Evolutionary conservation across 768 basidiomycete species (phyloP).

Genomic region (Naganishia vishniacii): DNA sequence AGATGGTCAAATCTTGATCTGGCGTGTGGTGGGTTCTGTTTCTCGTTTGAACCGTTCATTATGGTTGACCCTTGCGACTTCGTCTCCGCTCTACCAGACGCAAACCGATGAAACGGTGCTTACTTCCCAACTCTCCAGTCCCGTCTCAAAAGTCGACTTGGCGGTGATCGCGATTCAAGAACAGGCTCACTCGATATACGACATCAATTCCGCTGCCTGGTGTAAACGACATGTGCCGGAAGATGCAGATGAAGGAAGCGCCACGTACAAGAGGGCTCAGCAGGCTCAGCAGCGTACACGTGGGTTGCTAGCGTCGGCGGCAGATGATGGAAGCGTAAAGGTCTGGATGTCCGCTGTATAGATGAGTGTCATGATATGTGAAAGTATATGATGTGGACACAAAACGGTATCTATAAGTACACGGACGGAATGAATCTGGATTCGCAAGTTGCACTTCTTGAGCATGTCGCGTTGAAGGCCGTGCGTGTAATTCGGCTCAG

Average conservation of each 20-base stretch:
- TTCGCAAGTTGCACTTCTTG: no score
- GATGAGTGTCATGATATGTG: neutral
- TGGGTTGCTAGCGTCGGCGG: constrained; percentile 69
- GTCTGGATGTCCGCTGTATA: constrained; percentile 58
- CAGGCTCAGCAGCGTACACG: constrained; percentile 52
- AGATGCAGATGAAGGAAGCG: constrained; percentile 14
- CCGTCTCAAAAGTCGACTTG: neutral
- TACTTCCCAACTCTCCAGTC: constrained; percentile 3
- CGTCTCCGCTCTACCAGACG: neutral
- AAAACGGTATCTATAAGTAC: no score
- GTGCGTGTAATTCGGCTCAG: no score
- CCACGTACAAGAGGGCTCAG: neutral
- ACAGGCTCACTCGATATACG: constrained; percentile 72
- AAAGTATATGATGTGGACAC: no score
- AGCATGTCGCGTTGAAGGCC: no score
- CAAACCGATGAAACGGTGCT: constrained; percentile 20
- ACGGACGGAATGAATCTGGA: no score
- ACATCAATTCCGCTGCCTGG: constrained; percentile 82
- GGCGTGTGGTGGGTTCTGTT: constrained; percentile 56
- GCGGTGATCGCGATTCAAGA: constrained; percentile 45
- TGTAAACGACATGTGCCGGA: constrained; percentile 53
- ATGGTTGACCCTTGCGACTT: neutral
- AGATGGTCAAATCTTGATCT: constrained; percentile 76
- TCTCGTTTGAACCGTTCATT: neutral
- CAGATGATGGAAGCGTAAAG: constrained; percentile 74